These are phyloP conservation scores for Elsinoe arachidis DNA, from an alignment of 2,329 filamentous ascomycete species.

Conservation along the genomic window DNA sequence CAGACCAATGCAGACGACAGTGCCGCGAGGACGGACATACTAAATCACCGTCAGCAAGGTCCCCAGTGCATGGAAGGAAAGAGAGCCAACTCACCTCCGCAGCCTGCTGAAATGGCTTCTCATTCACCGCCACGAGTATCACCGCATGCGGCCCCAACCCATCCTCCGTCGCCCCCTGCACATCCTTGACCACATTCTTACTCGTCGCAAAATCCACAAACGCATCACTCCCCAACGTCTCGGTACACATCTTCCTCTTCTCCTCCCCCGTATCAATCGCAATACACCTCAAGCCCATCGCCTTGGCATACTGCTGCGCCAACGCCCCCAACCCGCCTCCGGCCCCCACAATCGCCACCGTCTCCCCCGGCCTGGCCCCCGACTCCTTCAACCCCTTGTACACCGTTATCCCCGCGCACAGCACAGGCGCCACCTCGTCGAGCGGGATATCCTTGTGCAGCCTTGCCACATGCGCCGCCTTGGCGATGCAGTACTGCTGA, in stretches of 20 bases:
- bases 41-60: slow-evolving; percentile 21
- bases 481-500: slow-evolving; percentile 85
- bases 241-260: slow-evolving; percentile 61
- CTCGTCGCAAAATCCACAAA: slow-evolving; percentile 75
- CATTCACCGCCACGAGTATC: slow-evolving; percentile 72
- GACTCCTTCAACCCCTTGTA: slow-evolving; percentile 91
- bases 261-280: slow-evolving; percentile 78
- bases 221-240: slow-evolving; percentile 57
- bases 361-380: slow-evolving; percentile 62
- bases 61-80: background rate
- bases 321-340: slow-evolving; percentile 74
- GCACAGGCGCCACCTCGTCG: slow-evolving; percentile 67
- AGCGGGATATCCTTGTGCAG: slow-evolving; percentile 70
- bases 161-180: slow-evolving; percentile 70
- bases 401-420: slow-evolving; percentile 80
- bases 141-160: slow-evolving; percentile 81
- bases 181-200: slow-evolving; percentile 72
- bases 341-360: slow-evolving; percentile 75
- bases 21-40: slow-evolving; percentile 76
- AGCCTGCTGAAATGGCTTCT: slow-evolving; percentile 94
- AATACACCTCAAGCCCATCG: slow-evolving; percentile 75
- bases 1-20: slow-evolving; percentile 81
- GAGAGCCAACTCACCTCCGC: slow-evolving; percentile 40
- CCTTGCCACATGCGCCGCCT: slow-evolving; percentile 74
- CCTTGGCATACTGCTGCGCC: slow-evolving; percentile 79